phyloP scores from a whole-genome alignment of 805 yeast genomes.

The Candida ponderosae region DNA sequence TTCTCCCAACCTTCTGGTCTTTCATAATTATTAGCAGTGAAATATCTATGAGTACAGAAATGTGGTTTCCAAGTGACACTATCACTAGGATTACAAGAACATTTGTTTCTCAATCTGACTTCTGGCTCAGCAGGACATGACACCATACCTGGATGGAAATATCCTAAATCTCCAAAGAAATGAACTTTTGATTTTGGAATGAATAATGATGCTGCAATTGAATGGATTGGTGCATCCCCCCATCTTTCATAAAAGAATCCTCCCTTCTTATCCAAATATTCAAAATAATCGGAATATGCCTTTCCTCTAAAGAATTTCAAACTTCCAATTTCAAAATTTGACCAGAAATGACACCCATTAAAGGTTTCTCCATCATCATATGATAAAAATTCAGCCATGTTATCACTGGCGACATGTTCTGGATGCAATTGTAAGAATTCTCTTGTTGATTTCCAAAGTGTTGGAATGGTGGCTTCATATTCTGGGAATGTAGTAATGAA shows the following conservation, averaged over 20 bases:
- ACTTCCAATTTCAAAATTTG: conserved; percentile 65
- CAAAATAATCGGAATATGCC: conserved; percentile 47
- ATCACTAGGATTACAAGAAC: conserved; percentile 64
- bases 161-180: conserved; percentile 68
- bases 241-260: conserved; percentile 80
- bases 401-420: conserved; percentile 29
- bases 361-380: conserved; percentile 52
- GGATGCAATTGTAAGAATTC: conserved; percentile 36
- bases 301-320: conserved; percentile 54
- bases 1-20: conserved; percentile 64
- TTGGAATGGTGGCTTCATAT: conserved; percentile 47
- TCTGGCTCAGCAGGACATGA: conserved; percentile 64
- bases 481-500: conserved; percentile 59
- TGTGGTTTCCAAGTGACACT: conserved; percentile 66
- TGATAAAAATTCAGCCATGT: conserved; percentile 48
- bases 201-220: conserved; percentile 58
- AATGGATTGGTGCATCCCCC: conserved; percentile 84
- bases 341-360: conserved; percentile 71
- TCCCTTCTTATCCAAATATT: conserved; percentile 54
- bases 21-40: conserved; percentile 37
- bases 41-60: conserved; percentile 60
- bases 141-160: conserved; percentile 52
- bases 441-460: conserved; percentile 46
- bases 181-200: conserved; percentile 48
- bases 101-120: conserved; percentile 49